Evolutionary conservation across 345 rosid species (phyloP).

Genomic region (Acer yangbiense): DNA sequence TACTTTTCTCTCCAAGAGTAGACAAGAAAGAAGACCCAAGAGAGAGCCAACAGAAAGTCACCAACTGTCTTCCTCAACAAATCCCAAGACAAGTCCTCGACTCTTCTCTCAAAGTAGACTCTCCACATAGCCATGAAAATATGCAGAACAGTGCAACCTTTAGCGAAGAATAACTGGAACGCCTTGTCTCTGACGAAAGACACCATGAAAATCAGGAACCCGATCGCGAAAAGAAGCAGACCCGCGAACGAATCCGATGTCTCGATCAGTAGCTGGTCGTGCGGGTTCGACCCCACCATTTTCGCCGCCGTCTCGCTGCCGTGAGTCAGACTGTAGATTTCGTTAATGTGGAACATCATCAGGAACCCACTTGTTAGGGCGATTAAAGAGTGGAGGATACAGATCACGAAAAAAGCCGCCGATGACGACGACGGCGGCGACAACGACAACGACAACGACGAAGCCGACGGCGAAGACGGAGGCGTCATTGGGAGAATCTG

Average conservation of each 20-base stretch:
- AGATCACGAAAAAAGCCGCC: slow-evolving; percentile 52
- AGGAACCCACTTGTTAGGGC: slow-evolving; percentile 64
- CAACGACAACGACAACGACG: not conserved
- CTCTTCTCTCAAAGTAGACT: slow-evolving; percentile 56
- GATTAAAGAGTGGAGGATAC: slow-evolving; percentile 65
- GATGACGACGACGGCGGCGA: slow-evolving; percentile 26
- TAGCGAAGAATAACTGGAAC: slow-evolving; percentile 65
- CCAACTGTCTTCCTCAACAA: slow-evolving; percentile 60
- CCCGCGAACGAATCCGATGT: slow-evolving; percentile 82
- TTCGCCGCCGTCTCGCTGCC: slow-evolving; percentile 51
- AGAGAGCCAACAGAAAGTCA: slow-evolving; percentile 54
- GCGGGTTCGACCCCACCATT: slow-evolving; percentile 65
- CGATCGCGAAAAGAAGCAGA: slow-evolving; percentile 59
- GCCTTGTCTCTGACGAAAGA: slow-evolving; percentile 59
- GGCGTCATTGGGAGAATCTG: not conserved
- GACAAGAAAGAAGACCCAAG: slow-evolving; percentile 70
- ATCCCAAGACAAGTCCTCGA: slow-evolving; percentile 66
- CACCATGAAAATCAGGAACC: slow-evolving; percentile 66
- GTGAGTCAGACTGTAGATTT: slow-evolving; percentile 60
- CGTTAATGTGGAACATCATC: slow-evolving; percentile 69
- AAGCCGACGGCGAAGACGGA: slow-evolving; percentile 23
- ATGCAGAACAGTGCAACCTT: slow-evolving; percentile 60
- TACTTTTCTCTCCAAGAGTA: slow-evolving; percentile 81
- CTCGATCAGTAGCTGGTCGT: slow-evolving; percentile 66
- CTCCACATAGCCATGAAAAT: slow-evolving; percentile 60